phyloP scores from a whole-genome alignment of 75 land plant species.

The Picea glauca region DNA sequence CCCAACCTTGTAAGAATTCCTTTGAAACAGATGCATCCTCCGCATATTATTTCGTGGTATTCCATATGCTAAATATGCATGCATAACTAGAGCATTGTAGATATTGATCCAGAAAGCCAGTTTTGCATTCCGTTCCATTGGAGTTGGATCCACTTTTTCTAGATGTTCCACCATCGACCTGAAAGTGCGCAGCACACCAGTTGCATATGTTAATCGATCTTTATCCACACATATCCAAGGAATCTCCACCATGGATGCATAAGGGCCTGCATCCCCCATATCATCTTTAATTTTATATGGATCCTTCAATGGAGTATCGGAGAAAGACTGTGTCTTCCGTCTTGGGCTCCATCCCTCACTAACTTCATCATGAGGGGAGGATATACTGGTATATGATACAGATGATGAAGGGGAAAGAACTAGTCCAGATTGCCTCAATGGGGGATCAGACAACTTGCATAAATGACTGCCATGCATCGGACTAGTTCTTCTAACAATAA shows the following conservation, averaged over 20 bases:
- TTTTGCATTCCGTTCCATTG: slow-evolving; percentile 62
- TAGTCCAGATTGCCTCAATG: slow-evolving; percentile 23
- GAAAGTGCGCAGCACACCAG: slow-evolving; percentile 59
- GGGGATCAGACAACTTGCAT: slow-evolving; percentile 44
- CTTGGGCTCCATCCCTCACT: slow-evolving; percentile 31
- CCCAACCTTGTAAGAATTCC: slow-evolving; percentile 11
- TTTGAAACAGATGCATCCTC: slow-evolving; percentile 74
- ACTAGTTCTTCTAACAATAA: slow-evolving; percentile 86
- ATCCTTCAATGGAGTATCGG: slow-evolving; percentile 13
- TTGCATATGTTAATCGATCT: slow-evolving; percentile 43
- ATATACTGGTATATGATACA: slow-evolving; percentile 38
- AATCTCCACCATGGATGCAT: slow-evolving; percentile 42
- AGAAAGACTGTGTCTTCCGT: slow-evolving; percentile 15
- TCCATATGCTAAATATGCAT: slow-evolving; percentile 82
- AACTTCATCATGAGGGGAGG: slow-evolving; percentile 7
- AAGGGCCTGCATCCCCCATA: slow-evolving; percentile 13
- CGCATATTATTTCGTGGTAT: slow-evolving; percentile 55
- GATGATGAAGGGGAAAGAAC: slow-evolving; percentile 34
- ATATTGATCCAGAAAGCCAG: too few relatives aligned
- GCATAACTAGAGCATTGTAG: too few relatives aligned
- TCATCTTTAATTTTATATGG: slow-evolving; percentile 20
- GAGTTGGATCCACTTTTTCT: slow-evolving; percentile 64
- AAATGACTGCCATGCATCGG: slow-evolving; percentile 75
- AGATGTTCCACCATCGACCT: slow-evolving; percentile 78
- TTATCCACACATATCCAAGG: slow-evolving; percentile 56